Evolutionary conservation across 352 stramenopile species (phyloP).

Genomic region (Globisporangium perplexum): DNA sequence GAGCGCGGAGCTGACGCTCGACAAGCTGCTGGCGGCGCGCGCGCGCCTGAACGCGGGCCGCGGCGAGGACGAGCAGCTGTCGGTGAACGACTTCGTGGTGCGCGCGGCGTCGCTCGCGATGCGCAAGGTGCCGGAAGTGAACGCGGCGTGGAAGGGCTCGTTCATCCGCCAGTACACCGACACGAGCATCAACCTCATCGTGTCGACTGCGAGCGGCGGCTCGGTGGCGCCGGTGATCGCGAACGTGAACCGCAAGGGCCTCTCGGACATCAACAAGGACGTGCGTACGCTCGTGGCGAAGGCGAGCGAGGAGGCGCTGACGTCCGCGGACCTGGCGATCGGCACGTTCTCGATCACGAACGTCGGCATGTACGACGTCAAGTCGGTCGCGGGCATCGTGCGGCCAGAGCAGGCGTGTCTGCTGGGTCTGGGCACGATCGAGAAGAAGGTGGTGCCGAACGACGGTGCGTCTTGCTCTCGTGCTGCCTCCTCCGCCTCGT

Average conservation of each 20-base stretch:
- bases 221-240: slow-evolving; percentile 97
- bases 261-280: slow-evolving; percentile 88
- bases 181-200: slow-evolving; percentile 92
- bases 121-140: slow-evolving; percentile 93
- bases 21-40: slow-evolving; percentile 88
- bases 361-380: slow-evolving; percentile 96
- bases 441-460: slow-evolving; percentile 94
- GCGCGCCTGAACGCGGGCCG: slow-evolving; percentile 91
- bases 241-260: slow-evolving; percentile 83
- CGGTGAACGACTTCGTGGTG: slow-evolving; percentile 98
- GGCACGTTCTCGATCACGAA: slow-evolving; percentile 97
- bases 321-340: slow-evolving; percentile 49
- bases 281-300: slow-evolving; percentile 65
- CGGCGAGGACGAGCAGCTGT: slow-evolving; percentile 89
- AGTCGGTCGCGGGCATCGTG: slow-evolving; percentile 93
- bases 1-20: slow-evolving; percentile 91
- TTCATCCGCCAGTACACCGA: slow-evolving; percentile 95
- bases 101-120: slow-evolving; percentile 94
- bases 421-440: slow-evolving; percentile 92
- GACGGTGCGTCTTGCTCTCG: slow-evolving; percentile 29
- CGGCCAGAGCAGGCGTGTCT: slow-evolving; percentile 89
- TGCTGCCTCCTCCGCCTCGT: too few relatives aligned
- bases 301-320: slow-evolving; percentile 33
- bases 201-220: slow-evolving; percentile 55
- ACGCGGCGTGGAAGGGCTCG: slow-evolving; percentile 81